Evolutionary conservation across 2,329 filamentous ascomycete species (phyloP), one percentile per base, ranked within the genome.

Genomic region (Pyrenophora graminea): DNA sequence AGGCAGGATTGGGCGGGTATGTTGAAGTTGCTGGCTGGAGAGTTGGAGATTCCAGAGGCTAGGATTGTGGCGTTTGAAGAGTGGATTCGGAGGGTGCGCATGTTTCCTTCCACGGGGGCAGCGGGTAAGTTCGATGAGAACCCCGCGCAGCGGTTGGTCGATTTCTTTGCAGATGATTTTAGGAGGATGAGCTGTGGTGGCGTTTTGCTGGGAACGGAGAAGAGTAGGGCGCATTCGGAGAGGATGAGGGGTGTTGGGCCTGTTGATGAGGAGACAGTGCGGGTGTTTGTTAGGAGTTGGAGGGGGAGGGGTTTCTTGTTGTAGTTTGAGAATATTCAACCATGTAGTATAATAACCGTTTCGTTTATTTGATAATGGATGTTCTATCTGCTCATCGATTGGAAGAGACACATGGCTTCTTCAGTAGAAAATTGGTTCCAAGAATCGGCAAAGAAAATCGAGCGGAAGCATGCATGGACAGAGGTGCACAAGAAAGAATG

Each of bases 101-200:
- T 49, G 3, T 45, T 43, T 7, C 51, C 61, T 6, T 30, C 32
- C 3, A 12, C 25, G 6, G 53, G 59, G 10, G 21, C 27, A 5
- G 27, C 39, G 4, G 25, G 39, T 3, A 31, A 40, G 4, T 12
- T 17, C 2, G 31, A 48, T 3, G 60, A 68, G 7, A 74, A 75
- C 39, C 72, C 73, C 0, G 72, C 73, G 1, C 43, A 40, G 2
- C 61, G 45, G 23, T 48, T 74, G 13, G 30, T 71, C 0, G 70
- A 71, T 3, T 76, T 74, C 51, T 55, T 75, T 3, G 68, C 71
- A 8, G 40, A 51, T 4, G 55, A 75, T 44, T 76, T 70, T 42
- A 6, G 70, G 23, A 69, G 76, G 21, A 80, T 80, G 77, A 74
- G 73, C 0, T 80, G 77, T 55, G 77, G 76, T 6, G 76, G 75